Conservation (phyloP, 129 eudicot genomes). For the Lactuca sativa region DNA sequence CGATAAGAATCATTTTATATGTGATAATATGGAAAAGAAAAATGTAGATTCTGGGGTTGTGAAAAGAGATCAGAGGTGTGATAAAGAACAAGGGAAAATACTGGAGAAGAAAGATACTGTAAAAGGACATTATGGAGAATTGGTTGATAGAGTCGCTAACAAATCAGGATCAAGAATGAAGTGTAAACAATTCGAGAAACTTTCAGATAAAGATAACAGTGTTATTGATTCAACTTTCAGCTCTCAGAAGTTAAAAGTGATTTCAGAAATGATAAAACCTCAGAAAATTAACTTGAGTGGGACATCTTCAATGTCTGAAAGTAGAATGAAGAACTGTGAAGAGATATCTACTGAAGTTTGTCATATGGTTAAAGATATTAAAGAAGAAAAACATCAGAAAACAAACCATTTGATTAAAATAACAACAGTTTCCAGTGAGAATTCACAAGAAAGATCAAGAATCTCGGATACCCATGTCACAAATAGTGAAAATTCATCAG, state of each 20-base stretch:
- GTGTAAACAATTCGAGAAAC: constrained; percentile 40
- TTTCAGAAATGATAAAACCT: constrained; percentile 28
- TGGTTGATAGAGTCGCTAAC: constrained; percentile 21
- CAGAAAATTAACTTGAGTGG: constrained; percentile 30
- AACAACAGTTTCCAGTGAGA: constrained; percentile 25
- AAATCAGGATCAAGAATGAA: constrained; percentile 42
- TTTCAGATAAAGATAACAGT: constrained; percentile 17
- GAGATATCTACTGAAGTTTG: constrained; percentile 29
- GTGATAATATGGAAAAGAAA: constrained; percentile 34
- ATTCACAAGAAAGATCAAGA: constrained; percentile 28
- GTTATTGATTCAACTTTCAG: constrained; percentile 30
- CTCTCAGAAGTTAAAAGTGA: constrained; percentile 32
- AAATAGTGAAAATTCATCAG: constrained; percentile 20
- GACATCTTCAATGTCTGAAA: constrained; percentile 39
- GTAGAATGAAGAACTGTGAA: constrained; percentile 40
- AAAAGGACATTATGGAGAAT: constrained; percentile 31
- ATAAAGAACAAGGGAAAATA: constrained; percentile 31
- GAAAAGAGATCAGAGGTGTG: constrained; percentile 21
- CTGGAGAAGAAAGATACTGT: constrained; percentile 30
- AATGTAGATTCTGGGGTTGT: constrained; percentile 24
- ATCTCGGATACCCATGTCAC: constrained; percentile 18
- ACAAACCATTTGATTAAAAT: constrained; percentile 20
- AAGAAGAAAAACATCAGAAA: constrained; percentile 32
- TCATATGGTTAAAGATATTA: constrained; percentile 25
- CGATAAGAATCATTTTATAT: constrained; percentile 26